Evolutionary conservation across 2,329 filamentous ascomycete species (phyloP), one percentile per base, ranked within the genome.

Genomic region (Scedosporium dehoogii): DNA sequence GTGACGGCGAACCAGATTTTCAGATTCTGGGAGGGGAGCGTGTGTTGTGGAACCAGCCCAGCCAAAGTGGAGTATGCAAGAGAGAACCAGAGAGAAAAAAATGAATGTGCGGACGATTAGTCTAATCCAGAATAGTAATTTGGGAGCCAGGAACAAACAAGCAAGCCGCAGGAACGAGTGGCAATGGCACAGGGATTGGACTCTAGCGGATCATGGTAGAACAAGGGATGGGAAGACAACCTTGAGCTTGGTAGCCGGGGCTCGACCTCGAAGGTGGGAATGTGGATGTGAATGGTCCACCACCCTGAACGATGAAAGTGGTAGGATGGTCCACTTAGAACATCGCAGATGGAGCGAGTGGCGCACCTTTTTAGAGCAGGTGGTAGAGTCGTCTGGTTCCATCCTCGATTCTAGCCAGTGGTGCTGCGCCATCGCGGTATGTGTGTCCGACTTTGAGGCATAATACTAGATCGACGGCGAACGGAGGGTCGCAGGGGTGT

Each of bases 121-220:
- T 66, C 66, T 65, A 21, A 55, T 16, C 55, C 33, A 41, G 41
- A 55, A 48, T 29, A 23, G 48, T 44, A 63, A 65, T 65, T 61
- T 59, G 59, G 64, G 59, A 65, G 65, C 65, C 65, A 68, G 65
- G 67, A 66, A 67, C 67, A 67, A 63, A 58, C 66, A 64, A 66
- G 61, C 63, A 64, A 66, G 68, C 70, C 74, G 72, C 73, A 74
- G 59, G 59, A 53, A 60, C 59, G 38, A 60, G 59, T 60, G 59
- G 59, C 59, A 33, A 60, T 29, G 58, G 38, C 21, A 25, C 58
- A 59, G 23, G 59, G 59, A 53, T 60, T 60, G 59, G 59, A 38
- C 42, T 46, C 21, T 21, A 53, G 44, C 25, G 33, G 42, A 53
- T 21, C 7, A 9, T 38, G 9, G 41, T 56, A 21, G 33, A 58